phyloP scores from a whole-genome alignment of 176 grass and related monocot genomes.

The Tillandsia leiboldiana region DNA sequence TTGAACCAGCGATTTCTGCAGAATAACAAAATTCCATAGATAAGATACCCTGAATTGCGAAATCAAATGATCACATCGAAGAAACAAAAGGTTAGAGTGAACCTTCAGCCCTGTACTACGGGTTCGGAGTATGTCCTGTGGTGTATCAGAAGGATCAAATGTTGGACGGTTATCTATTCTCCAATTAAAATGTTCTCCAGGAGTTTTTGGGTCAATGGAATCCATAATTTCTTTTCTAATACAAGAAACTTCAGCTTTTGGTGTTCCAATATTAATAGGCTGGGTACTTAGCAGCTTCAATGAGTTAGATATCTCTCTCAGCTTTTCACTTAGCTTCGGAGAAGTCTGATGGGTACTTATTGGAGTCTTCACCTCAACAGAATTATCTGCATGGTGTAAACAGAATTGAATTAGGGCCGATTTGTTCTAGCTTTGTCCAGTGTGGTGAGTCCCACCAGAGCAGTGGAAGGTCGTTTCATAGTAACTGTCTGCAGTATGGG shows the following conservation, averaged over 20 bases:
- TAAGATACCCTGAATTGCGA: background rate
- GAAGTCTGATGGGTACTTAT: background rate
- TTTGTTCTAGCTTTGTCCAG: no score
- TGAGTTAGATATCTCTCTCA: slow-evolving; percentile 52
- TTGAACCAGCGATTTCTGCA: slow-evolving; percentile 30
- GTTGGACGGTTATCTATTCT: slow-evolving; percentile 18
- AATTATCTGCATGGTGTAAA: slow-evolving; percentile 18
- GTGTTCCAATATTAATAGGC: slow-evolving; percentile 10
- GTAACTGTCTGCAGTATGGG: no score
- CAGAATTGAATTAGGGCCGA: background rate
- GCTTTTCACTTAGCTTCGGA: slow-evolving; percentile 25
- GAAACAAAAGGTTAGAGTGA: background rate
- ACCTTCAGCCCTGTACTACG: slow-evolving; percentile 48
- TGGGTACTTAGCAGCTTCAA: slow-evolving; percentile 40
- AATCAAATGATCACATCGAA: background rate
- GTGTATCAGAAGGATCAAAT: slow-evolving; percentile 11
- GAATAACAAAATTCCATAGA: background rate
- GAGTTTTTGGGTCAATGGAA: slow-evolving; percentile 38
- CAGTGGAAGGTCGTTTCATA: no score
- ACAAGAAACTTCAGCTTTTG: slow-evolving; percentile 20
- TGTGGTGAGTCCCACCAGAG: no score
- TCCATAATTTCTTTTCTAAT: background rate
- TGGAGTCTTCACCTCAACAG: slow-evolving; percentile 5
- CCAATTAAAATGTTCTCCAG: slow-evolving; percentile 8
- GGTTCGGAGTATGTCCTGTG: slow-evolving; percentile 12